Evolutionary conservation across 345 rosid genomes (phyloP).

Genomic region (Erodium maritimum): DNA sequence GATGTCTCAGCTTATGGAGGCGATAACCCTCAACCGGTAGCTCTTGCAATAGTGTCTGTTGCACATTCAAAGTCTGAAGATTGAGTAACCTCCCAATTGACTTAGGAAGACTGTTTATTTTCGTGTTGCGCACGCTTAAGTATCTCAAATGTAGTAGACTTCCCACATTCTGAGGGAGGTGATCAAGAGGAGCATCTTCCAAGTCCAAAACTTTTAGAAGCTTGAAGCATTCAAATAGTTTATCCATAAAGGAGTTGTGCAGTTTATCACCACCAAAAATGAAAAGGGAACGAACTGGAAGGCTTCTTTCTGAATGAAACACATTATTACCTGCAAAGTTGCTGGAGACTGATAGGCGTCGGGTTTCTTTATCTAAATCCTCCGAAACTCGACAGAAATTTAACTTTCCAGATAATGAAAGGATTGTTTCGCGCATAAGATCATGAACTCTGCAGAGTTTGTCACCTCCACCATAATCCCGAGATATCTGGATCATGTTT

Average conservation of each 20-base stretch:
- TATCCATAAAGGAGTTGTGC: background rate
- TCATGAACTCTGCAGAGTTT: conserved; percentile 7
- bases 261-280: background rate
- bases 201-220: conserved; percentile 3
- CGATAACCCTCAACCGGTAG: conserved; percentile 5
- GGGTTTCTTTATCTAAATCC: background rate
- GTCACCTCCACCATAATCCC: background rate
- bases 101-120: conserved; percentile 3
- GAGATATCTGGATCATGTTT: conserved; percentile 4
- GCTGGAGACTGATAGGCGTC: conserved; percentile 5
- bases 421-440: conserved; percentile 2
- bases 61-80: conserved; percentile 10
- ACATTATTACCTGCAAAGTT: background rate
- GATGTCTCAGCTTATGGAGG: conserved; percentile 1
- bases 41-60: background rate
- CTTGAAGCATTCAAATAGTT: background rate
- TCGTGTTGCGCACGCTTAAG: conserved; percentile 5
- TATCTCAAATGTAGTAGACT: conserved; percentile 6
- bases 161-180: conserved; percentile 6
- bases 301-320: background rate
- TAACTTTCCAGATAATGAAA: background rate
- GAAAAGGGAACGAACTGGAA: background rate
- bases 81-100: conserved; percentile 8
- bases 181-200: conserved; percentile 1
- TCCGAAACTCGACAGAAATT: conserved; percentile 2